A percentile compares a stretch with the other conserved stretches of the same genome.
These are phyloP conservation scores for Protomyces inundatus DNA, from an alignment of 1,139 yeast genomes.

Conservation along the genomic window DNA sequence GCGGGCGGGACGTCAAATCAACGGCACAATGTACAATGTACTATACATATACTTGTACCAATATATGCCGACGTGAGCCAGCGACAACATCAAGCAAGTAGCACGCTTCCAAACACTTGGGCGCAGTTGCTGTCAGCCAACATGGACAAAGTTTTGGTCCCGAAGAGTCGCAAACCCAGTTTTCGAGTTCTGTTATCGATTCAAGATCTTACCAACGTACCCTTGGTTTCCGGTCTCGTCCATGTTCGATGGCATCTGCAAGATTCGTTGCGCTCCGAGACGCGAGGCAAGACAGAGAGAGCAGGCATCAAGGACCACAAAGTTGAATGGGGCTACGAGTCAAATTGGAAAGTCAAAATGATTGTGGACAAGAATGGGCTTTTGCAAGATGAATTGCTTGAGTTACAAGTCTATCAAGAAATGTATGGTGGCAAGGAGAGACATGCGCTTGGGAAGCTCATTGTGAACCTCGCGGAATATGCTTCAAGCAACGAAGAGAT, in stretches of 20 bases:
- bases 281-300: conserved; percentile 46
- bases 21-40: no score
- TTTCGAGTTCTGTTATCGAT: conserved; percentile 59
- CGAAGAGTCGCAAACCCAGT: conserved; percentile 40
- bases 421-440: conserved; percentile 37
- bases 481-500: conserved; percentile 44
- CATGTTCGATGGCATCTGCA: conserved; percentile 56
- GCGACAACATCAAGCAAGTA: no score
- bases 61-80: no score
- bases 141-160: conserved; percentile 4
- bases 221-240: conserved; percentile 68
- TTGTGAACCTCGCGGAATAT: conserved; percentile 67
- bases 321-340: conserved; percentile 47
- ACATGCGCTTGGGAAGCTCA: conserved; percentile 58
- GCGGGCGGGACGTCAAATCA: no score
- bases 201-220: conserved; percentile 71
- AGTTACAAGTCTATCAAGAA: conserved; percentile 41
- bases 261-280: conserved; percentile 44
- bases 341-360: conserved; percentile 43
- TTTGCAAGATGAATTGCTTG: conserved; percentile 35
- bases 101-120: background rate
- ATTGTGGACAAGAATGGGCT: conserved; percentile 41
- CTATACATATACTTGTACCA: no score
- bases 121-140: background rate
- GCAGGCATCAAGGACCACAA: conserved; percentile 48